Conservation (phyloP, 1,284 basidiomycete genomes). For the Boletus mariae region DNA sequence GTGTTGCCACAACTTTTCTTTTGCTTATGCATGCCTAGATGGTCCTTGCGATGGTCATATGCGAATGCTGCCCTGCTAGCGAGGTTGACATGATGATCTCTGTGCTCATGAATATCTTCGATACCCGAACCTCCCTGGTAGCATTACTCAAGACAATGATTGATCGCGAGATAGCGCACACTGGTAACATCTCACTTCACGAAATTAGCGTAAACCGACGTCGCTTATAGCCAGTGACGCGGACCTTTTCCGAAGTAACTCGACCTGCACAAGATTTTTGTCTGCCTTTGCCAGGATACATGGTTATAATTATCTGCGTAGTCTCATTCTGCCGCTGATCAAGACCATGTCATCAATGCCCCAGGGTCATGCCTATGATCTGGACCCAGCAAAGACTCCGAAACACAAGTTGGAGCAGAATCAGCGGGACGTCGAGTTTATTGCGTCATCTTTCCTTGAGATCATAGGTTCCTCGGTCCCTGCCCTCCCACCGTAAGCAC, state of each 20-base stretch:
- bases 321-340: conserved; percentile 73
- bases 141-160: conserved; percentile 79
- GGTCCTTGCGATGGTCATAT: conserved; percentile 79
- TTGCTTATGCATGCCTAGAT: conserved; percentile 43
- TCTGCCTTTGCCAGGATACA: conserved; percentile 83
- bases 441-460: conserved; percentile 74
- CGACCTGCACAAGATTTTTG: conserved; percentile 79
- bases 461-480: conserved; percentile 72
- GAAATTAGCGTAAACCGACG: conserved; percentile 8
- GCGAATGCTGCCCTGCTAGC: conserved; percentile 74
- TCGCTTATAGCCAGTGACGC: conserved; percentile 67
- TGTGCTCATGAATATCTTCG: conserved; percentile 84
- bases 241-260: conserved; percentile 81
- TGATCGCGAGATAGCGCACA: conserved; percentile 76
- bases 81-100: conserved; percentile 84
- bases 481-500: conserved; percentile 69
- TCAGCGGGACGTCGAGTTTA: conserved; percentile 66
- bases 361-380: conserved; percentile 70
- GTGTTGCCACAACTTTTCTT: not conserved
- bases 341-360: conserved; percentile 72
- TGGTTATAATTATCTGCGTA: conserved; percentile 84
- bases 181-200: conserved; percentile 45
- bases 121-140: conserved; percentile 72
- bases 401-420: conserved; percentile 69
- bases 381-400: conserved; percentile 67